Evolutionary conservation across 495 filamentous ascomycete genomes (phyloP).

Genomic region (Pyrenula massariospora): DNA sequence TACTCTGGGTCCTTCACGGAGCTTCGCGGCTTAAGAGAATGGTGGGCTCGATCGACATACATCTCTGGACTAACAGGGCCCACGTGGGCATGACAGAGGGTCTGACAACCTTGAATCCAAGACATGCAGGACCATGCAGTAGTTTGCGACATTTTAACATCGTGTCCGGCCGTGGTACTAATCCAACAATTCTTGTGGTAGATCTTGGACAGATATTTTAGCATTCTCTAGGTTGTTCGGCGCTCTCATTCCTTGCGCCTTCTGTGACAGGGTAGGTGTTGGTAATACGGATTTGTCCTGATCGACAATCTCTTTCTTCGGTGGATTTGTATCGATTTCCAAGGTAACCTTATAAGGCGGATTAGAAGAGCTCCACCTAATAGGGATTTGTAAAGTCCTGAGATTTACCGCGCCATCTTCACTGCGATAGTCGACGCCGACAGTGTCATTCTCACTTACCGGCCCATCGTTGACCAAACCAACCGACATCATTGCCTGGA

Average conservation of each 20-base stretch:
- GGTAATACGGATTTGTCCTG: not conserved
- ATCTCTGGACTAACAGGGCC: too few species aligned
- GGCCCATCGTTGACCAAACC: conserved; percentile 88
- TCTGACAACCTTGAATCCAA: too few species aligned
- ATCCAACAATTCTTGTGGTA: not conserved
- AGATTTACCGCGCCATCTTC: conserved; percentile 50
- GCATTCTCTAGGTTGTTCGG: not conserved
- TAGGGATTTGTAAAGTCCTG: conserved; percentile 14
- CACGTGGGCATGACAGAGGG: too few species aligned
- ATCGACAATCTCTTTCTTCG: conserved; percentile 30
- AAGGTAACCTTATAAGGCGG: conserved; percentile 46
- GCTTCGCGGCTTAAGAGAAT: too few species aligned
- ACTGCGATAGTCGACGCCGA: conserved; percentile 61
- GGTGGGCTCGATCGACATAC: too few species aligned
- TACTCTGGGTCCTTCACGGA: too few species aligned
- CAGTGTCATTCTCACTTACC: conserved; percentile 15
- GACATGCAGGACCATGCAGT: too few species aligned
- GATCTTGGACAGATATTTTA: not conserved
- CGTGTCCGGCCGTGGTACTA: too few species aligned
- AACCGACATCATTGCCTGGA: conserved; percentile 97
- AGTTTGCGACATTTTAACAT: too few species aligned
- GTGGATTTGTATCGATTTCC: conserved; percentile 50
- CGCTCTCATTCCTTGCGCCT: not conserved
- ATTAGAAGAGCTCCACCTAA: conserved; percentile 8
- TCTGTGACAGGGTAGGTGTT: not conserved